These are phyloP conservation scores for Wickerhamomyces hampshirensis DNA, from an alignment of 805 yeast genomes.

Conservation along the genomic window DNA sequence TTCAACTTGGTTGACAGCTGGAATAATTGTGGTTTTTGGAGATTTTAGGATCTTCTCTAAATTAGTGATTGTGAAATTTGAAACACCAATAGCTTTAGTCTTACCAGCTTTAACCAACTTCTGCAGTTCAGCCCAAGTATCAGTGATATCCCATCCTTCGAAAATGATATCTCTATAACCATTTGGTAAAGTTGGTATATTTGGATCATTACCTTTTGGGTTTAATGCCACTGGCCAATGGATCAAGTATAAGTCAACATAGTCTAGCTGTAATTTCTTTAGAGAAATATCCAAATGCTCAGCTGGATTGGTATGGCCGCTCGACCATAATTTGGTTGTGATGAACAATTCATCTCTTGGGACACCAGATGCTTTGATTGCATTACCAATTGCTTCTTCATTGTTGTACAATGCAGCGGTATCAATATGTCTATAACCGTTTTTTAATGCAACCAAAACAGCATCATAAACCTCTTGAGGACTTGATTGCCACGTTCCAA, in stretches of 20 bases:
- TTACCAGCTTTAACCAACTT: slow-evolving; percentile 7
- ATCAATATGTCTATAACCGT: slow-evolving; percentile 61
- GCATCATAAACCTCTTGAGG: slow-evolving; percentile 21
- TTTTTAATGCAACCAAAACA: slow-evolving; percentile 11
- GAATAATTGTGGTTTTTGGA: slow-evolving; percentile 8
- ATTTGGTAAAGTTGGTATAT: slow-evolving; percentile 20
- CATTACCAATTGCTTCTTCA: slow-evolving; percentile 51
- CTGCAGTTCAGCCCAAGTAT: slow-evolving; percentile 18
- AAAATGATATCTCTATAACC: slow-evolving; percentile 51
- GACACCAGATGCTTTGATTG: slow-evolving; percentile 47
- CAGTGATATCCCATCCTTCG: slow-evolving; percentile 51
- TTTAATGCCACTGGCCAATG: slow-evolving; percentile 72
- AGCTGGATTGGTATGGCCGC: slow-evolving; percentile 37
- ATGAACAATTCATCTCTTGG: slow-evolving; percentile 61
- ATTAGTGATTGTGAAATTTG: slow-evolving; percentile 14
- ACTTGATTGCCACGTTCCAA: slow-evolving; percentile 43
- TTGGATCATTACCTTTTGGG: background rate
- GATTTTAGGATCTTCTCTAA: slow-evolving; percentile 9
- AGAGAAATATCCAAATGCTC: slow-evolving; percentile 54
- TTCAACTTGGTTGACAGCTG: slow-evolving; percentile 19
- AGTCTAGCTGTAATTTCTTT: slow-evolving; percentile 59
- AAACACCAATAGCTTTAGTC: slow-evolving; percentile 17
- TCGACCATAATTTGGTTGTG: slow-evolving; percentile 65
- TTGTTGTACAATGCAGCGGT: slow-evolving; percentile 52
- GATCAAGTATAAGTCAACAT: slow-evolving; percentile 70